Conservation (phyloP, 306 rosid genomes). For the Castanea sativa region DNA sequence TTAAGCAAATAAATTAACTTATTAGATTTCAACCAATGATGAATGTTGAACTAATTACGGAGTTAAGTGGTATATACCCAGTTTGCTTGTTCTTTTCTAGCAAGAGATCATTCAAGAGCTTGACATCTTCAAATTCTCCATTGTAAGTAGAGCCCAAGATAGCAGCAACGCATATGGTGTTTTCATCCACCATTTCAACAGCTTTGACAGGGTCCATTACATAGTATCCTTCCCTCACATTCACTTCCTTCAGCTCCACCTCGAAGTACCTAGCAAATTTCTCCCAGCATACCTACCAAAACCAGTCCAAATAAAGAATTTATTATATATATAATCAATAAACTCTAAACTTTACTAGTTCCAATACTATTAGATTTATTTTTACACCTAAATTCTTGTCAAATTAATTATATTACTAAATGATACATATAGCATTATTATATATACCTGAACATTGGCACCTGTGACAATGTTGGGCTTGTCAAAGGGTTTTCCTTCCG, state of each 20-base stretch:
- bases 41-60: background rate
- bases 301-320: too few species aligned
- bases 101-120: slow-evolving; percentile 60
- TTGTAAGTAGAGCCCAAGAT: slow-evolving; percentile 80
- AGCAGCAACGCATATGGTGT: slow-evolving; percentile 81
- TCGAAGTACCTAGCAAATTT: slow-evolving; percentile 75
- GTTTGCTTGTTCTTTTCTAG: slow-evolving; percentile 53
- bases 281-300: slow-evolving; percentile 69
- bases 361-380: too few species aligned
- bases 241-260: slow-evolving; percentile 72
- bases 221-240: slow-evolving; percentile 63
- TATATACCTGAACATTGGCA: slow-evolving; percentile 60
- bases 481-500: slow-evolving; percentile 51
- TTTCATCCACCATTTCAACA: slow-evolving; percentile 75
- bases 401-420: background rate
- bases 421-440: background rate
- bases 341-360: too few species aligned
- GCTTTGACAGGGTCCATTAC: slow-evolving; percentile 83
- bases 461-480: slow-evolving; percentile 79
- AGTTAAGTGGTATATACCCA: slow-evolving; percentile 31
- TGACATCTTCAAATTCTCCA: slow-evolving; percentile 82
- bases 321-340: too few species aligned
- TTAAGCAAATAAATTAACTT: background rate
- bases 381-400: too few species aligned
- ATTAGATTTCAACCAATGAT: background rate